These are phyloP conservation scores for Sphenostylis stenocarpa DNA, from an alignment of 306 rosid genomes.

Conservation along the genomic window DNA sequence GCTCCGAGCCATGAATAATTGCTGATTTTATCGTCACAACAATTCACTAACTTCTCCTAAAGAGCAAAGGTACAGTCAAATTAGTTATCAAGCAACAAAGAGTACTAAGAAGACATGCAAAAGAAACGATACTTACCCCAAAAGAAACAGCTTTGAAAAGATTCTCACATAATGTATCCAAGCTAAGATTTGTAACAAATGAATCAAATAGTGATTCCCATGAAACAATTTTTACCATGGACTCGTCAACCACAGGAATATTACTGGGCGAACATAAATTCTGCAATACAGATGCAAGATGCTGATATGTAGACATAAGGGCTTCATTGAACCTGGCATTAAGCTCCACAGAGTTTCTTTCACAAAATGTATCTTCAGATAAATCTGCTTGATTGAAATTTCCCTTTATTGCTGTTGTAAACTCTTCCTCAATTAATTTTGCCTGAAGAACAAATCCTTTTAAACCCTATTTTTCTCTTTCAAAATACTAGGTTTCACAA, in stretches of 20 bases:
- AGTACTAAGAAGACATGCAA: background rate
- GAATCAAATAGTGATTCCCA: slow-evolving; percentile 56
- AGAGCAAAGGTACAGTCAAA: slow-evolving; percentile 28
- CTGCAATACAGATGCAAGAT: slow-evolving; percentile 48
- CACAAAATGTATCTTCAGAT: slow-evolving; percentile 13
- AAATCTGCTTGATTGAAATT: slow-evolving; percentile 14
- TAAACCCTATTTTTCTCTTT: background rate
- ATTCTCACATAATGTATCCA: slow-evolving; percentile 54
- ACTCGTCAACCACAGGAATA: slow-evolving; percentile 41
- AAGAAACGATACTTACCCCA: slow-evolving; percentile 60
- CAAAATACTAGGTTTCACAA: background rate
- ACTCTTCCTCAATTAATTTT: slow-evolving; percentile 57
- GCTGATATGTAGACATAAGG: slow-evolving; percentile 45
- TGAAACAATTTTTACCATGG: slow-evolving; percentile 46
- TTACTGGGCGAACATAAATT: slow-evolving; percentile 40
- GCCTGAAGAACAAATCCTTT: slow-evolving; percentile 47
- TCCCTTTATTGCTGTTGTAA: slow-evolving; percentile 31
- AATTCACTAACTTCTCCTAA: slow-evolving; percentile 63
- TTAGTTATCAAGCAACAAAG: slow-evolving; percentile 20
- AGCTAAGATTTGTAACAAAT: slow-evolving; percentile 45
- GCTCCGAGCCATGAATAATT: slow-evolving; percentile 35
- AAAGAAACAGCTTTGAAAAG: slow-evolving; percentile 47
- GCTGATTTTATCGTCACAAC: slow-evolving; percentile 26
- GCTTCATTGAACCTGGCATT: slow-evolving; percentile 46
- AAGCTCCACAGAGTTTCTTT: slow-evolving; percentile 34